phyloP scores from a whole-genome alignment of 1,284 basidiomycete genomes.

The Tremellales sp. region DNA sequence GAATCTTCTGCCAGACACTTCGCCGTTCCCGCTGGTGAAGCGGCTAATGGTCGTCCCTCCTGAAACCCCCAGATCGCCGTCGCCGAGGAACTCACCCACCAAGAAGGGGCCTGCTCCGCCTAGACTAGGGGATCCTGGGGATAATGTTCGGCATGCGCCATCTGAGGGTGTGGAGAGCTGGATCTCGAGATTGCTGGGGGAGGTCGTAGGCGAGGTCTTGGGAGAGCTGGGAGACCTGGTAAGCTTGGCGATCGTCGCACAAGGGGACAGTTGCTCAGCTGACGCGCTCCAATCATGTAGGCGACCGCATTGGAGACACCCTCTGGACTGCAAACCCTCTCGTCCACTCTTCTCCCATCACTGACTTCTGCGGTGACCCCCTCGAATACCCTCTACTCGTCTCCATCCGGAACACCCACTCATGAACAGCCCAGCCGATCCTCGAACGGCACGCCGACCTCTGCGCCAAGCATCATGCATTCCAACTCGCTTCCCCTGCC shows the following conservation, averaged over 20 bases:
- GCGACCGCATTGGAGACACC: constrained; percentile 47
- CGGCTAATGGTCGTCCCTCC: constrained; percentile 53
- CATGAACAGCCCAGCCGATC: constrained; percentile 20
- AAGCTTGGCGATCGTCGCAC: constrained; percentile 9
- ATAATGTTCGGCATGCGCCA: constrained; percentile 53
- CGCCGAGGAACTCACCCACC: constrained; percentile 10
- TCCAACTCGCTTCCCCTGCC: constrained; percentile 19
- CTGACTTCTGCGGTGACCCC: constrained; percentile 27
- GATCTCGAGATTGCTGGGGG: constrained; percentile 77
- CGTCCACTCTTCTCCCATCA: constrained; percentile 44
- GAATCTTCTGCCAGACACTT: constrained; percentile 54
- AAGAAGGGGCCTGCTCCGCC: constrained; percentile 56
- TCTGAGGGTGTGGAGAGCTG: constrained; percentile 50
- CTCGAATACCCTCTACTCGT: constrained; percentile 9
- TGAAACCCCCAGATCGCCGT: constrained; percentile 45
- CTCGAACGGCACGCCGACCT: constrained; percentile 24
- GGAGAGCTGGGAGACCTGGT: constrained; percentile 71
- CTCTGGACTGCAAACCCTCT: constrained; percentile 45
- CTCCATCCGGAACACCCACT: constrained; percentile 10
- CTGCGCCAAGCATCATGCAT: constrained; percentile 5
- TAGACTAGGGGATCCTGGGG: constrained; percentile 53
- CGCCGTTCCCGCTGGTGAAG: constrained; percentile 67
- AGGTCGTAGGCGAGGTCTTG: constrained; percentile 77
- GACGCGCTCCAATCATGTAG: constrained; percentile 21
- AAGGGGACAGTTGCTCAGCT: background rate